Evolutionary conservation across 83 land plant genomes (phyloP).

Genomic region (Larix sibirica): DNA sequence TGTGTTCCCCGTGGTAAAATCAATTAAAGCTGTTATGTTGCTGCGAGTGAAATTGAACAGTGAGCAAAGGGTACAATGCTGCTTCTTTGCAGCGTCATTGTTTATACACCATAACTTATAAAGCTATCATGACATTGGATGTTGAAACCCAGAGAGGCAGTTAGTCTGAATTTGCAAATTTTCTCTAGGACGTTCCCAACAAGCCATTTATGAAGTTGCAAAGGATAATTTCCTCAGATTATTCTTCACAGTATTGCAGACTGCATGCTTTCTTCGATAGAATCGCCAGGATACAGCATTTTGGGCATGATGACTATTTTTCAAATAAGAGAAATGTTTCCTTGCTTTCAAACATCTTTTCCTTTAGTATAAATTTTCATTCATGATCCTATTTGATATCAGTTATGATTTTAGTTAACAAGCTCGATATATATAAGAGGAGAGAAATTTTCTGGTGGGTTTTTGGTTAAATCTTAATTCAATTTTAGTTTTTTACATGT

Average conservation of each 20-base stretch:
- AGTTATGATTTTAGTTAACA: not conserved
- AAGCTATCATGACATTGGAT: not conserved
- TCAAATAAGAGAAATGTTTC: not conserved
- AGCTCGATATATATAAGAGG: not conserved
- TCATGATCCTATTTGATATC: not conserved
- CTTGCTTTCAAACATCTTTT: not conserved
- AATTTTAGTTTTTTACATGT: not conserved
- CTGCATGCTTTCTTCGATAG: not conserved
- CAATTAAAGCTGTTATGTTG: not conserved
- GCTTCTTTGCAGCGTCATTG: slow-evolving; percentile 1
- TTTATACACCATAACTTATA: not conserved
- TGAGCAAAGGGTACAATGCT: not conserved
- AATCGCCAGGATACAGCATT: not conserved
- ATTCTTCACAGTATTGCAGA: too few species aligned
- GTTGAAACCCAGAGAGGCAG: not conserved
- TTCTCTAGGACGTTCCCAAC: too few species aligned
- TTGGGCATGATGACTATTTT: not conserved
- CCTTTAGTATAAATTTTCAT: not conserved
- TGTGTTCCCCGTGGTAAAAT: slow-evolving; percentile 77
- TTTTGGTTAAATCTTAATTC: not conserved
- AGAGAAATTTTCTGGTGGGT: not conserved
- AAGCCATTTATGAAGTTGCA: too few species aligned
- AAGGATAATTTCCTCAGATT: not conserved
- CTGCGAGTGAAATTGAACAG: not conserved
- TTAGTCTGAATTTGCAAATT: too few species aligned